Evolutionary conservation across 2,329 filamentous ascomycete genomes (phyloP).

Genomic region (Calonectria pauciramosa): DNA sequence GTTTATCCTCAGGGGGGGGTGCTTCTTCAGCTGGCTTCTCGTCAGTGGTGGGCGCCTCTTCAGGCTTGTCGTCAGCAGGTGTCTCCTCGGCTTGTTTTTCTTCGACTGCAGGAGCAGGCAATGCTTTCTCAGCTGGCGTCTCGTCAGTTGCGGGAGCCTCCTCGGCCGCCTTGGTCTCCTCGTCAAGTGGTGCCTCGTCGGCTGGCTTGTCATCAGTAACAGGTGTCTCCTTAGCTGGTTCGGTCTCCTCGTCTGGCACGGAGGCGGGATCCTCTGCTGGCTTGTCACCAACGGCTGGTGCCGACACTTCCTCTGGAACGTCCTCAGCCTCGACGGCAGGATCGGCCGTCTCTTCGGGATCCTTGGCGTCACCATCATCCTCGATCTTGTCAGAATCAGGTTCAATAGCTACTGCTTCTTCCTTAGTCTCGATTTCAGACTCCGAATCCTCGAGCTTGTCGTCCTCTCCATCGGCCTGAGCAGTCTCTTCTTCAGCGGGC

Average conservation of each 20-base stretch:
- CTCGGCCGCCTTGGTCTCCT: slow-evolving; percentile 20
- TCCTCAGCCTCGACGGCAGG: background rate
- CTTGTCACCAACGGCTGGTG: slow-evolving; percentile 15
- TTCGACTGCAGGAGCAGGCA: slow-evolving; percentile 17
- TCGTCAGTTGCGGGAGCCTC: background rate
- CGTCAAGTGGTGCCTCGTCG: slow-evolving; percentile 24
- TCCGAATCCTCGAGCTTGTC: slow-evolving; percentile 4
- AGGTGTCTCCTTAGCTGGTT: slow-evolving; percentile 13
- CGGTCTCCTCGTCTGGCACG: slow-evolving; percentile 20
- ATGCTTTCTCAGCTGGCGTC: slow-evolving; percentile 29
- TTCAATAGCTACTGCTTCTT: slow-evolving; percentile 3
- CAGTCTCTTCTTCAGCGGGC: slow-evolving; percentile 23
- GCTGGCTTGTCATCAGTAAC: slow-evolving; percentile 28
- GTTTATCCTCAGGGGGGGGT: slow-evolving; percentile 33
- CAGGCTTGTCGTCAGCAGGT: slow-evolving; percentile 23
- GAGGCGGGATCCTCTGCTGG: slow-evolving; percentile 10
- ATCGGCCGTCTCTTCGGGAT: slow-evolving; percentile 17
- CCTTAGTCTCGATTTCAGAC: slow-evolving; percentile 14
- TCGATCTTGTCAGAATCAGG: slow-evolving; percentile 8
- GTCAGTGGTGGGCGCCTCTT: slow-evolving; percentile 35
- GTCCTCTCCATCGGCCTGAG: slow-evolving; percentile 20
- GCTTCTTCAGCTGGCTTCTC: slow-evolving; percentile 37
- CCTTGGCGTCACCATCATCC: slow-evolving; percentile 6
- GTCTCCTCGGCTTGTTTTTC: slow-evolving; percentile 19
- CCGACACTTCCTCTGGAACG: slow-evolving; percentile 3